Percentiles rank a stretch among this genome's conserved stretches.
phyloP scores from a whole-genome alignment of 2,329 filamentous ascomycete species.

The Shiraia sp. region DNA sequence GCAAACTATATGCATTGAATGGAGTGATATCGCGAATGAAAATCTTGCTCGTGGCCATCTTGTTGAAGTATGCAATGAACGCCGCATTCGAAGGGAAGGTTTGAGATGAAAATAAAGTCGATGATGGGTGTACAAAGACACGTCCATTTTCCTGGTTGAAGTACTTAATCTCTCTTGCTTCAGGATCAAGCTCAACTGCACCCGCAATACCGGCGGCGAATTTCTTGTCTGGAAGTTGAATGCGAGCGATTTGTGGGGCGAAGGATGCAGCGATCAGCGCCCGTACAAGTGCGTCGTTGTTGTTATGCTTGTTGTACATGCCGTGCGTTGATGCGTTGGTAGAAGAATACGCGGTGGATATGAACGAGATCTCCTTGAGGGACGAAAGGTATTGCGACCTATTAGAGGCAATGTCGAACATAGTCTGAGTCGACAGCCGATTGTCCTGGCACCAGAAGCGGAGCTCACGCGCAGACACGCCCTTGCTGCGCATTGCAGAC shows the following conservation, averaged over 20 bases:
- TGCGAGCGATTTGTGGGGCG: conserved; percentile 83
- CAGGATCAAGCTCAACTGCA: conserved; percentile 89
- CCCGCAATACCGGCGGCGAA: conserved; percentile 86
- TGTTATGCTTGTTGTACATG: conserved; percentile 54
- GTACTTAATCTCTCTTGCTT: conserved; percentile 89
- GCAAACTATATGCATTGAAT: conserved; percentile 84
- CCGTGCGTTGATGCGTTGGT: conserved; percentile 28
- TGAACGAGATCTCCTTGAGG: conserved; percentile 82
- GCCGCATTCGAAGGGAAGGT: conserved; percentile 73
- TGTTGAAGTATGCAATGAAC: conserved; percentile 88
- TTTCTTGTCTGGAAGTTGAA: conserved; percentile 94
- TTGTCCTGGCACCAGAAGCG: conserved; percentile 81
- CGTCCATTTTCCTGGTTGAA: conserved; percentile 65
- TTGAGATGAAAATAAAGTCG: conserved; percentile 82
- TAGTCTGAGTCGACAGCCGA: conserved; percentile 80
- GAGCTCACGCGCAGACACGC: conserved; percentile 62
- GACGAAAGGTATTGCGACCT: conserved; percentile 83
- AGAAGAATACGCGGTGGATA: conserved; percentile 51
- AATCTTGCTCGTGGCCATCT: conserved; percentile 89
- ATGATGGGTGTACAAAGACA: conserved; percentile 91
- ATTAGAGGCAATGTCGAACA: conserved; percentile 87
- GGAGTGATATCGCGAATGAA: conserved; percentile 92
- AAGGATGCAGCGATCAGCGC: conserved; percentile 56
- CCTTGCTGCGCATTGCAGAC: conserved; percentile 66
- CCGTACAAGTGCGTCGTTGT: conserved; percentile 52